Percentiles rank a stretch among this genome's conserved stretches.
Evolutionary conservation across 2,329 filamentous ascomycete species (phyloP).

Genomic region (Beauveria sp.): DNA sequence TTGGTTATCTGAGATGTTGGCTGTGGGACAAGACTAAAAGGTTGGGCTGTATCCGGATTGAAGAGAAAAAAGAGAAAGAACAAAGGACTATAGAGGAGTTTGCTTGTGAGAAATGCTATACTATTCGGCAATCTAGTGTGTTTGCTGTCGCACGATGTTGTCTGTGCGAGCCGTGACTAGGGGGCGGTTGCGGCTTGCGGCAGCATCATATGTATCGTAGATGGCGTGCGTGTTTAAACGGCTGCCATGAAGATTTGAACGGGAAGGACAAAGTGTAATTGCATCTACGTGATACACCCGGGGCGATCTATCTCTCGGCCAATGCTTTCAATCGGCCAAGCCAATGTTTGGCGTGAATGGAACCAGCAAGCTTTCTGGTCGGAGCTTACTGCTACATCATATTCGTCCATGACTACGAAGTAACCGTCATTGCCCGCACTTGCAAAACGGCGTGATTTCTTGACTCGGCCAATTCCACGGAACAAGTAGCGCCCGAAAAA

Average conservation of each 20-base stretch:
- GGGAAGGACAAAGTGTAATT: no score
- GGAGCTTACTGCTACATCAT: background rate
- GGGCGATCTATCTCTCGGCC: no score
- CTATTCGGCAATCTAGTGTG: background rate
- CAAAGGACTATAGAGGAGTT: conserved; percentile 1
- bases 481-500: background rate
- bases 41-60: background rate
- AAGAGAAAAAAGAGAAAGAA: background rate
- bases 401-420: background rate
- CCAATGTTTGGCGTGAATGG: no score
- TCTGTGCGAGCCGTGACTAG: background rate
- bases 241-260: no score
- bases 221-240: no score
- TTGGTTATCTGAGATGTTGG: background rate
- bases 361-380: no score
- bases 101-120: background rate
- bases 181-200: no score
- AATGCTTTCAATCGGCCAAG: no score
- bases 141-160: background rate
- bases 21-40: background rate
- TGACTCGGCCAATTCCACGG: background rate
- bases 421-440: no score
- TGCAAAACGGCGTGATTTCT: background rate
- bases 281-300: no score
- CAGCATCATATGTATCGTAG: no score